A percentile compares a stretch with the other conserved stretches of the same genome.
Evolutionary conservation across 2,329 filamentous ascomycete genomes (phyloP).

Genomic region (Trichoderma sp.): DNA sequence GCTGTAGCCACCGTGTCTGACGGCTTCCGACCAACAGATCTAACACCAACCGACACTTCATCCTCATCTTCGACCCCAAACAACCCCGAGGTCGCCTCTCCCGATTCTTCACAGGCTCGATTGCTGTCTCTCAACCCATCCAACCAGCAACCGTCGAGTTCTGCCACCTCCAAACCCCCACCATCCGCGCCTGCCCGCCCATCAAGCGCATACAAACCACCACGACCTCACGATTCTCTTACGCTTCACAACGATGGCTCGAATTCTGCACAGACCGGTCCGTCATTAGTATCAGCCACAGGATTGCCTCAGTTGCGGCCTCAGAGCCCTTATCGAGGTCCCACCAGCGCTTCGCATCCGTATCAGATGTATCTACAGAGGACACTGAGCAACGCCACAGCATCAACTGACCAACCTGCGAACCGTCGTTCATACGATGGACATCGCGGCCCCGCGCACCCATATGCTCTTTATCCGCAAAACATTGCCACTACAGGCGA

Average conservation of each 20-base stretch:
- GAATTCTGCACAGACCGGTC: slow-evolving; percentile 27
- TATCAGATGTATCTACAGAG: slow-evolving; percentile 84
- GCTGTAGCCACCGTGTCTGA: slow-evolving; percentile 54
- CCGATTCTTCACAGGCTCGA: slow-evolving; percentile 17
- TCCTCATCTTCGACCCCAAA: neutral
- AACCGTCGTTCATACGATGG: slow-evolving; percentile 24
- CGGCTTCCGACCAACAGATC: slow-evolving; percentile 47
- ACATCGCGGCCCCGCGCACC: slow-evolving; percentile 67
- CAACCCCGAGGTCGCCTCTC: slow-evolving; percentile 27
- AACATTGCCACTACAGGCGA: slow-evolving; percentile 61
- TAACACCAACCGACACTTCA: slow-evolving; percentile 21
- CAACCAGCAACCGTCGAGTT: neutral
- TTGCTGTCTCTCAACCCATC: slow-evolving; percentile 1
- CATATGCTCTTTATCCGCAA: slow-evolving; percentile 85
- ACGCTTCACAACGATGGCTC: slow-evolving; percentile 55
- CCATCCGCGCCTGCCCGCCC: slow-evolving; percentile 40
- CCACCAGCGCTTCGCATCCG: slow-evolving; percentile 75
- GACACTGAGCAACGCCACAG: slow-evolving; percentile 68
- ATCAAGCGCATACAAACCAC: slow-evolving; percentile 60
- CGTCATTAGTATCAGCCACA: slow-evolving; percentile 32
- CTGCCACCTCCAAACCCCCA: slow-evolving; percentile 25
- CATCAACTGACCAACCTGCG: slow-evolving; percentile 57
- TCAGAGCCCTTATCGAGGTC: slow-evolving; percentile 69
- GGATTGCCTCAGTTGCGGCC: slow-evolving; percentile 42
- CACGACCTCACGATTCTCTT: slow-evolving; percentile 50